Base-by-base conservation (phyloP, 352 stramenopile genomes). In the Pythium scleroteichum region DNA sequence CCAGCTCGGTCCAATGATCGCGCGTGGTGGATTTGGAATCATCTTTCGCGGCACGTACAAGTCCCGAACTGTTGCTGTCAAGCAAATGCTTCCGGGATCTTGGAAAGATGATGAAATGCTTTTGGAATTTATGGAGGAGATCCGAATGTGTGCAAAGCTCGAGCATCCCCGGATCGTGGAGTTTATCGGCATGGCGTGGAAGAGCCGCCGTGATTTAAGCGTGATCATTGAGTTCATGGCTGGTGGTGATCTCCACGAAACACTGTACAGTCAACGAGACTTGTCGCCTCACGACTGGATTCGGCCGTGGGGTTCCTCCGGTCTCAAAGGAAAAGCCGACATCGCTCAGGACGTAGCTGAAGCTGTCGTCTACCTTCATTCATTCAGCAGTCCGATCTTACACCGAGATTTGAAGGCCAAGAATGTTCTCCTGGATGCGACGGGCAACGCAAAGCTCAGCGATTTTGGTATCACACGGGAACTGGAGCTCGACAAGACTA, bases 181-280 rank as follows among this genome's bases (percentile, higher is more conserved):
- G 6, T 72, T 72, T 27, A 40, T 69, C n/a, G 65, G 65, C 24
- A 51, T 72, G 16, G 50, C 53, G 24, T 72, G 65, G 65, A 72
- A 24, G 20, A 69, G 52, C 9, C 40, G 65, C 4, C 24, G 56
- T 8, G 53, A 72, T 39, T 22, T 72, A n/a, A 46, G 52, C 33
- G 64, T 72, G 22, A 46, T 72, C 13, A 66, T 35, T 20, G 65
- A 72, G 45, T 69, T 52, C 61, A 66, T 68, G 61, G 44, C 23
- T 20, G 45, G 53, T 22, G 65, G 65, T 17, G 64, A 72, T 40
- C 39, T 72, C 10, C 29, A 40, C 16, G 50, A 24, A 23, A 33
- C 62, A 4, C 55, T 69, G 9, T 20, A 64, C 19, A 32, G 48
- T 16, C 45, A 61, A 13, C 57, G 14, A 39, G 7, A n/a, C 14